Evolutionary conservation across 176 grass and related monocot species (phyloP), one percentile per base, ranked within the genome.

Genomic region (Ampelocalamus luodianensis): DNA sequence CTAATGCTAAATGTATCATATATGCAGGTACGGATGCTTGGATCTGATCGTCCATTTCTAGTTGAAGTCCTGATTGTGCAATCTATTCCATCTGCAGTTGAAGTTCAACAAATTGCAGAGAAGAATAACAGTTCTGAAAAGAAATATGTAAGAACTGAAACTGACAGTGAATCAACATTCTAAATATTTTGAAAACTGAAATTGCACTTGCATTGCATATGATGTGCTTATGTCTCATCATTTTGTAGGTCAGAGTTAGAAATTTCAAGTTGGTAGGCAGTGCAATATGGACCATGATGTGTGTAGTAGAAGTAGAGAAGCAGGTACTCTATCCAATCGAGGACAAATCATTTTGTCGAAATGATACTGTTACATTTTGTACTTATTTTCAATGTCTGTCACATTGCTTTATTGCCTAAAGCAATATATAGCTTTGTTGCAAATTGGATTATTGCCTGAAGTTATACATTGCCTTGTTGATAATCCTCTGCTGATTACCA

Each of bases 221-320:
- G 23, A 62, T 42, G 23, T 84, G 4, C 23, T 75, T 60, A 70
- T 69, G 24, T 67, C 50, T 80, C 9, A 53, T 16, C 77, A 54
- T 87, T 78, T 72, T 60, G 10, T 71, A 98, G 96, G 85, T 95
- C 66, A 91, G 87, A 68, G 78, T 98, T 83, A 85, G 74, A 87
- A 98, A 98, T 87, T 87, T 95, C 38, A 98, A 90, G 77, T 54
- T 98, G 68, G 89, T 92, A 72, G 87, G 83, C 70, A 88, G 43
- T 69, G 91, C 95, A 85, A 94, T 90, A 59, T 98, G 96, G 96
- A 76, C 89, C 74, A 80, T 98, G 89, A 98, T 98, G 96, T 93
- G 96, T 90, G 89, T 95, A 95, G 96, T 93, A 63, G 96, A 98
- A 87, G 82, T 91, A 61, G 93, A 98, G 56, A 98, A 98, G 78